These are phyloP conservation scores for Dactylellina haptotyla DNA, from an alignment of 2,329 filamentous ascomycete genomes.

Conservation along the genomic window DNA sequence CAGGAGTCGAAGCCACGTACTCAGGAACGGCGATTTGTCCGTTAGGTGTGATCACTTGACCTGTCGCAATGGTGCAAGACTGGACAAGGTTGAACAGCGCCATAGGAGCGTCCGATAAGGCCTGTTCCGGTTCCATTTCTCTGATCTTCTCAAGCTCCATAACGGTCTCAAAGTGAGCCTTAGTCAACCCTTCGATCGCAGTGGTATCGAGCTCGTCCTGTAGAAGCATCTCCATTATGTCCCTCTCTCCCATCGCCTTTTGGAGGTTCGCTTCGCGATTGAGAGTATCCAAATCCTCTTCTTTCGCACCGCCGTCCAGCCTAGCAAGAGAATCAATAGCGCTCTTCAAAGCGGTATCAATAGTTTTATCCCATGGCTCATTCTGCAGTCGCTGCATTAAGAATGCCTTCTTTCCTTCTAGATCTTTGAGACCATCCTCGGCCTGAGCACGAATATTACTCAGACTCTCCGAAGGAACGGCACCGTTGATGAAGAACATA, in stretches of 20 bases:
- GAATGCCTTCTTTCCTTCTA: slow-evolving; percentile 90
- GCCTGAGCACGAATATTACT: slow-evolving; percentile 85
- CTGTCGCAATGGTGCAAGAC: slow-evolving; percentile 76
- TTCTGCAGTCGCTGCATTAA: slow-evolving; percentile 84
- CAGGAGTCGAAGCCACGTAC: slow-evolving; percentile 56
- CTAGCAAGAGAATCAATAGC: slow-evolving; percentile 80
- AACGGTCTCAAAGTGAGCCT: slow-evolving; percentile 91
- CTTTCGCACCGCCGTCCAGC: slow-evolving; percentile 72
- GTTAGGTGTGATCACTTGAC: slow-evolving; percentile 90
- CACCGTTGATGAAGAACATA: slow-evolving; percentile 74
- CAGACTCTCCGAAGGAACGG: slow-evolving; percentile 72
- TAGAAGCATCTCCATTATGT: slow-evolving; percentile 77
- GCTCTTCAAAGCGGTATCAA: slow-evolving; percentile 88
- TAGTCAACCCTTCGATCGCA: slow-evolving; percentile 82
- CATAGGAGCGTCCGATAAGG: slow-evolving; percentile 79
- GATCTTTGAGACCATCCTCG: slow-evolving; percentile 84
- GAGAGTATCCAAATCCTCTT: slow-evolving; percentile 77
- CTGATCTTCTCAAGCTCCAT: slow-evolving; percentile 83
- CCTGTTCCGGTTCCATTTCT: slow-evolving; percentile 83
- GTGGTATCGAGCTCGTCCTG: slow-evolving; percentile 82
- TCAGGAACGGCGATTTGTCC: slow-evolving; percentile 67
- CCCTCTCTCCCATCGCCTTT: slow-evolving; percentile 82
- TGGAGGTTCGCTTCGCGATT: slow-evolving; percentile 85
- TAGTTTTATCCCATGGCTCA: slow-evolving; percentile 83
- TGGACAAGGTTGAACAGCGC: slow-evolving; percentile 82